Conservation (phyloP, 176 grass and related monocot genomes). For the Musa acuminata region DNA sequence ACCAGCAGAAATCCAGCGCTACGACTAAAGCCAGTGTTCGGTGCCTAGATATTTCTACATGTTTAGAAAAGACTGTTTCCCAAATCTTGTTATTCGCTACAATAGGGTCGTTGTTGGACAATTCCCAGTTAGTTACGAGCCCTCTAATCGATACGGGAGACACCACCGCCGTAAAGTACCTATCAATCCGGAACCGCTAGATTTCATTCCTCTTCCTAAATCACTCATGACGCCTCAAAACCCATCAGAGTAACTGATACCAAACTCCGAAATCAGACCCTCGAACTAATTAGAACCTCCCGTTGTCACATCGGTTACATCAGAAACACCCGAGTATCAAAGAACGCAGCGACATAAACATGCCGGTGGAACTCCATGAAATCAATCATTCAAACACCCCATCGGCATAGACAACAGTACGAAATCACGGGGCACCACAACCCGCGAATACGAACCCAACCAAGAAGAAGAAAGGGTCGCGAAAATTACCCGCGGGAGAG, state of each 20-base stretch:
- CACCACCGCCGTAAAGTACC: too few relatives aligned
- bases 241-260: background rate
- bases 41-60: too few relatives aligned
- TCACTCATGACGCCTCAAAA: background rate
- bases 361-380: background rate
- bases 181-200: too few relatives aligned
- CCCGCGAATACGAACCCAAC: background rate
- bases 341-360: background rate
- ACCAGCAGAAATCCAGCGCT: background rate
- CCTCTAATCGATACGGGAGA: background rate
- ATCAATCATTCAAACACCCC: background rate
- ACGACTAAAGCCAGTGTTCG: background rate
- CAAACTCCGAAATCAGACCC: too few relatives aligned
- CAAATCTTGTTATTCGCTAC: background rate
- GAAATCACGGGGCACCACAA: background rate
- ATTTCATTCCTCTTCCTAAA: too few relatives aligned
- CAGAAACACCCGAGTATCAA: background rate
- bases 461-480: background rate
- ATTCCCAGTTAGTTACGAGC: background rate
- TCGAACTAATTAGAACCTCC: background rate
- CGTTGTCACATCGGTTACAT: background rate
- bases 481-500: constrained; percentile 32
- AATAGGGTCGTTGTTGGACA: background rate
- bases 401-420: background rate
- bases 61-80: background rate